Evolutionary conservation across 1,284 basidiomycete species (phyloP), one percentile per base, ranked within the genome.

Genomic region (Cryptococcus depauperatus): DNA sequence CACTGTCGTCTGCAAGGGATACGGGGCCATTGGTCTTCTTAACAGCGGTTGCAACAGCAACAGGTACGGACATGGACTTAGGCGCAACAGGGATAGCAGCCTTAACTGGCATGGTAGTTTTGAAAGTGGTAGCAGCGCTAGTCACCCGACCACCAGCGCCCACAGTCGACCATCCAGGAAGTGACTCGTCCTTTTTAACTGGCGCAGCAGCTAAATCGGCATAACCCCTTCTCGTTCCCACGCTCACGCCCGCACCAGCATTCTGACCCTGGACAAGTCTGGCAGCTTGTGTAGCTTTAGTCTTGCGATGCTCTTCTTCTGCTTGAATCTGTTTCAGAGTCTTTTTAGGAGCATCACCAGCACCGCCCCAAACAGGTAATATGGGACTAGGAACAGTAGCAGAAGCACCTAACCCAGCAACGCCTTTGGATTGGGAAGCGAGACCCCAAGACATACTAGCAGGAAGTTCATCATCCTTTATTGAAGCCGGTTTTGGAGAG

Each of bases 301-400:
- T 83, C 75, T 88, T 90, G 54, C 83, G 77, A 54, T 74, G 79
- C 72, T 95, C 85, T 67, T 99, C 93, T 61, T 98, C 93, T 68
- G 97, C 91, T 68, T 96, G 89, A 38, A 98, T 98, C 73, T 98
- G 91, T 75, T 92, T 95, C 81, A 98, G 84, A 2, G 87, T 87
- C 77, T 92, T 96, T 74, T 91, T 93, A 6, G 80, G 73, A 3
- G 74, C 69, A 29, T 50, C 57, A 4, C 59, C 56, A 25, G 51
- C 58, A 22, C 58, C 58, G 4, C 75, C 60, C 32, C 71, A 63
- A 9, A 71, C 67, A 1, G 70, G 63, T 4, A 67, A 50, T 5
- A 75, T 56, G 1, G 68, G 46, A 18, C 64, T 56, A 13, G 72
- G 48, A 13, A 71, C 46, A 11, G 59, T 38, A 3, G 61, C 44